Conservation (phyloP, 176 grass and related monocot species). For the Lolium multiflorum region DNA sequence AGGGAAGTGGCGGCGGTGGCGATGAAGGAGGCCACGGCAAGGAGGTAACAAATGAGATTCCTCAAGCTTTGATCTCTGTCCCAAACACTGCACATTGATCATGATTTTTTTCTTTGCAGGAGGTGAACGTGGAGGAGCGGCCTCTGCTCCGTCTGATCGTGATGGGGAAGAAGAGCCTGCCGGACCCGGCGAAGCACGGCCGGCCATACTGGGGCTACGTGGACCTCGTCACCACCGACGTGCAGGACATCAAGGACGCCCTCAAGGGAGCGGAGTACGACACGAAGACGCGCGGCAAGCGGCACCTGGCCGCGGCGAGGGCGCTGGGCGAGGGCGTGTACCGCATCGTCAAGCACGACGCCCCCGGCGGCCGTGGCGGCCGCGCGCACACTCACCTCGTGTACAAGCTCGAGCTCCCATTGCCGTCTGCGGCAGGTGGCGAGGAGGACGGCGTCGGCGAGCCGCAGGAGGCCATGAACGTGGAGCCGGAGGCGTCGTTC, state of each 20-base stretch:
- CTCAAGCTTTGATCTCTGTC: too few species aligned
- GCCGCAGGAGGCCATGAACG: slow-evolving; percentile 71
- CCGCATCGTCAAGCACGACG: slow-evolving; percentile 71
- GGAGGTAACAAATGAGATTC: slow-evolving; percentile 42
- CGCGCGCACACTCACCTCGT: slow-evolving; percentile 75
- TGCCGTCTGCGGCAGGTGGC: not conserved
- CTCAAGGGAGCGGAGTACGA: slow-evolving; percentile 71
- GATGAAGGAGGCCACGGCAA: slow-evolving; percentile 67
- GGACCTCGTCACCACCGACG: slow-evolving; percentile 76
- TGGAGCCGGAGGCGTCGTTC: slow-evolving; percentile 84
- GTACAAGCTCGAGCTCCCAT: slow-evolving; percentile 90
- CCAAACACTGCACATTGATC: too few species aligned
- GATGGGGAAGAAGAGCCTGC: slow-evolving; percentile 87
- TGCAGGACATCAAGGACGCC: slow-evolving; percentile 63
- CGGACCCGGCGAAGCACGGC: slow-evolving; percentile 61
- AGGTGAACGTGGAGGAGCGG: slow-evolving; percentile 74
- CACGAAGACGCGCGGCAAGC: slow-evolving; percentile 69
- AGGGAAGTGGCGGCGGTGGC: not conserved
- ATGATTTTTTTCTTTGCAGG: too few species aligned
- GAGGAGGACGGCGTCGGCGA: slow-evolving; percentile 1
- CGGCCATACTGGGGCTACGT: slow-evolving; percentile 81
- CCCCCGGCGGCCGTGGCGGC: slow-evolving; percentile 24
- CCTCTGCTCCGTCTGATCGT: slow-evolving; percentile 65
- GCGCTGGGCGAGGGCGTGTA: slow-evolving; percentile 87
- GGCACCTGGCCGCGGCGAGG: slow-evolving; percentile 44